phyloP scores from a whole-genome alignment of 768 basidiomycete species.

The Cyathus striatus region DNA sequence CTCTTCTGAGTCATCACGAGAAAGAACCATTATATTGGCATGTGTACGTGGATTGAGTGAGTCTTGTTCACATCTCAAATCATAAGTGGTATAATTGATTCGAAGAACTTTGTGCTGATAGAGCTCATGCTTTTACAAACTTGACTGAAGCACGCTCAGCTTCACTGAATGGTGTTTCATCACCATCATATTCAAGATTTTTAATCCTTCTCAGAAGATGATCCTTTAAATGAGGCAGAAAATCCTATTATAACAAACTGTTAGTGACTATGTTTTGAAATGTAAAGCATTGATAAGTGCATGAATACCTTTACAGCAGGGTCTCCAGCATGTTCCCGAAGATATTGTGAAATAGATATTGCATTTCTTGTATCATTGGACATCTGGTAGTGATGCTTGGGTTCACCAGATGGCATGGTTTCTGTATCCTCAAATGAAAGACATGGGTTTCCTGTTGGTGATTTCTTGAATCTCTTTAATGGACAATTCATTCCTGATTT shows the following conservation, averaged over 20 bases:
- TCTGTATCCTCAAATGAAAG: neutral
- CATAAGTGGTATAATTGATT: constrained; percentile 23
- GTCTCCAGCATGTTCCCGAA: constrained; percentile 9
- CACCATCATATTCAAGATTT: constrained; percentile 9
- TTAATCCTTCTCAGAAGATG: constrained; percentile 22
- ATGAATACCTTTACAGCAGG: constrained; percentile 13
- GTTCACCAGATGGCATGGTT: neutral
- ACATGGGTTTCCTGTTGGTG: too few relatives aligned
- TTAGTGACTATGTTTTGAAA: neutral
- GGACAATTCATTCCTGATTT: too few relatives aligned
- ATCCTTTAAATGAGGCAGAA: constrained; percentile 19
- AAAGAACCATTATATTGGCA: constrained; percentile 27
- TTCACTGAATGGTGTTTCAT: constrained; percentile 11
- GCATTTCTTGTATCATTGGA: constrained; percentile 5
- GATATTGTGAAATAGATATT: constrained; percentile 7
- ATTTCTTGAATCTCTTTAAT: too few relatives aligned
- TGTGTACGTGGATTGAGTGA: constrained; percentile 28
- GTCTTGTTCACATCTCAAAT: constrained; percentile 35
- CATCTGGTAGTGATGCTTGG: constrained; percentile 12
- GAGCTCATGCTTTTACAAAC: constrained; percentile 9
- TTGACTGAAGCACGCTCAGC: constrained; percentile 13
- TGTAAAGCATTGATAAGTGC: neutral
- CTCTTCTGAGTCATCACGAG: constrained; percentile 10
- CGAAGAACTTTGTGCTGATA: constrained; percentile 11
- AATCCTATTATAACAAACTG: constrained; percentile 12